Evolutionary conservation across 345 rosid species (phyloP).

Genomic region (Brassica rapa): DNA sequence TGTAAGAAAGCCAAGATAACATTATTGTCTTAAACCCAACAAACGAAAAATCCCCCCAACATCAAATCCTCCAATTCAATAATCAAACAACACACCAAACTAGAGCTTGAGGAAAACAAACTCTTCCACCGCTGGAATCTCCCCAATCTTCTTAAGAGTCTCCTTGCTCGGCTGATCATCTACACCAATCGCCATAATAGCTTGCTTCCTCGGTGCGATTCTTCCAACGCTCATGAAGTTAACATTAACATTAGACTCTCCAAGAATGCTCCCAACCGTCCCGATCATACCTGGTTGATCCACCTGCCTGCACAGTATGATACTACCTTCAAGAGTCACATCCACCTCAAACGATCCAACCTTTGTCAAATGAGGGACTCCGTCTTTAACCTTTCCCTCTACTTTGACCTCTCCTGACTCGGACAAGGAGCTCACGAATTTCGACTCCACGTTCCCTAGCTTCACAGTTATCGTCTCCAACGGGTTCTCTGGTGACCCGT

Average conservation of each 20-base stretch:
- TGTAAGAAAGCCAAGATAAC: slow-evolving; percentile 18
- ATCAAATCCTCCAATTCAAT: slow-evolving; percentile 19
- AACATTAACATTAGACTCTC: slow-evolving; percentile 79
- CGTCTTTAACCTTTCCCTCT: slow-evolving; percentile 85
- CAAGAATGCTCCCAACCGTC: slow-evolving; percentile 71
- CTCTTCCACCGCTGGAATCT: slow-evolving; percentile 70
- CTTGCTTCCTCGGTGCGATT: slow-evolving; percentile 86
- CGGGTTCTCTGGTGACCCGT: slow-evolving; percentile 81
- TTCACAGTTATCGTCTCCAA: slow-evolving; percentile 73
- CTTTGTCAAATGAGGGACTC: slow-evolving; percentile 73
- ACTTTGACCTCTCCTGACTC: slow-evolving; percentile 81
- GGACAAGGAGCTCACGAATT: slow-evolving; percentile 78
- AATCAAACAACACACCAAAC: slow-evolving; percentile 10
- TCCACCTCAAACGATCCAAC: slow-evolving; percentile 87
- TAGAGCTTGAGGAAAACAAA: slow-evolving; percentile 84
- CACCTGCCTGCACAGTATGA: slow-evolving; percentile 83
- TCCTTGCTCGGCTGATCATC: slow-evolving; percentile 72
- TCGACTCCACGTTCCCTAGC: slow-evolving; percentile 76
- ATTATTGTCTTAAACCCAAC: slow-evolving; percentile 35
- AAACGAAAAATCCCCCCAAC: slow-evolving; percentile 5
- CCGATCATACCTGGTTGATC: slow-evolving; percentile 97
- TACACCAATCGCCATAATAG: slow-evolving; percentile 92
- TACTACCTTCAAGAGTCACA: slow-evolving; percentile 84
- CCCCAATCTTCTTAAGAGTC: slow-evolving; percentile 69
- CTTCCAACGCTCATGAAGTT: slow-evolving; percentile 92